Evolutionary conservation across 331 rosid genomes (phyloP).

Genomic region (Telfairia occidentalis): DNA sequence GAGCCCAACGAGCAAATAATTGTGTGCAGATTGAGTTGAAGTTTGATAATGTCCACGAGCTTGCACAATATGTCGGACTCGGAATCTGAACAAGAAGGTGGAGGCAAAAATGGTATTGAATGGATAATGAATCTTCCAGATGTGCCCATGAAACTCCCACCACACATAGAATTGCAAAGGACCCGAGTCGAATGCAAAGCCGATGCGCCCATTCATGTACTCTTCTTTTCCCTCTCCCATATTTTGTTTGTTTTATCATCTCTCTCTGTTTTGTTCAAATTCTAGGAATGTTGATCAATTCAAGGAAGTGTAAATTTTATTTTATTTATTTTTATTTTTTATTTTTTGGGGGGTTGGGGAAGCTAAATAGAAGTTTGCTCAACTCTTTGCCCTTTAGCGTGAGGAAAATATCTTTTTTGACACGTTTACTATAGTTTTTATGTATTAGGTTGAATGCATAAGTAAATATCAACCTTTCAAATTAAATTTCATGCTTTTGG

Average conservation of each 20-base stretch:
- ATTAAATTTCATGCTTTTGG: neutral
- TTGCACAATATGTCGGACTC: conserved; percentile 21
- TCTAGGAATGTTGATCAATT: neutral
- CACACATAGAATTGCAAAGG: conserved; percentile 45
- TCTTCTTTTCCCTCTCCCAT: neutral
- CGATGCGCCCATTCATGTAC: conserved; percentile 80
- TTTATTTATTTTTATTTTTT: too few relatives aligned
- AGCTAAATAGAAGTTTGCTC: neutral
- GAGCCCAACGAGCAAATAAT: neutral
- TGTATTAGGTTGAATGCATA: neutral
- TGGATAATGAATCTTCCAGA: conserved; percentile 52
- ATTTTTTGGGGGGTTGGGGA: too few relatives aligned
- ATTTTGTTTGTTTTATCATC: neutral
- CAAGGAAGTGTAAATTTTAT: neutral
- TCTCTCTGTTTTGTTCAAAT: neutral
- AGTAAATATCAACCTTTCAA: neutral
- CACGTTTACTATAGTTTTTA: neutral
- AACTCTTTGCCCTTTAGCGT: neutral
- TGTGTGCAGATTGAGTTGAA: neutral
- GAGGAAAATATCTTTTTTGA: neutral
- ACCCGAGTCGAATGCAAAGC: conserved; percentile 65
- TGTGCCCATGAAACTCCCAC: conserved; percentile 61
- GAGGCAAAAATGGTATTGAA: conserved; percentile 21
- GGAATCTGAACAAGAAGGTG: neutral
- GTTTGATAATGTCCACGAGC: neutral